These are phyloP conservation scores for Penicillium sp. DNA, from an alignment of 2,329 filamentous ascomycete genomes.

Conservation along the genomic window DNA sequence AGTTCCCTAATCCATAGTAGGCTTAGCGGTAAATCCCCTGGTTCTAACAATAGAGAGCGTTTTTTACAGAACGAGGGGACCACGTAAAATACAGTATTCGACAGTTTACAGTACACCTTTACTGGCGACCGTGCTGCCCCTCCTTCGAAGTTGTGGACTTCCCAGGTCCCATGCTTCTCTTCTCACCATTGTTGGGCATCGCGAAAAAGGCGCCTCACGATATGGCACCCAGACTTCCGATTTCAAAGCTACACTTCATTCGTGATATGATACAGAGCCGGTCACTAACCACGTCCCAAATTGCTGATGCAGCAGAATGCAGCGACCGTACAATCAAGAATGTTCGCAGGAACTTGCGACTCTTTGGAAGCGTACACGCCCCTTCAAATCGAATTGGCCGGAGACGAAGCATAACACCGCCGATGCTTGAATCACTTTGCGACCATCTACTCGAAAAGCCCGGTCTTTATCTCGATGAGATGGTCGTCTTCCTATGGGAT, in stretches of 20 bases:
- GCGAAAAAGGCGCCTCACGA: neutral
- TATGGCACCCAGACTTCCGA: slow-evolving; percentile 5
- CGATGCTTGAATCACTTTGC: neutral
- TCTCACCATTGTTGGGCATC: neutral
- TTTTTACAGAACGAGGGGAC: too few relatives aligned
- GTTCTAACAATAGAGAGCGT: too few relatives aligned
- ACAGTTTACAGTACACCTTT: too few relatives aligned
- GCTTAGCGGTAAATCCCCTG: neutral
- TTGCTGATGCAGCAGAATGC: slow-evolving; percentile 9
- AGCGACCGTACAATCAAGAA: slow-evolving; percentile 1
- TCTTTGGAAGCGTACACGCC: slow-evolving; percentile 3
- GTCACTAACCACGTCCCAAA: slow-evolving; percentile 8
- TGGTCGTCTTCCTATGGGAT: neutral
- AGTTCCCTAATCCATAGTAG: neutral
- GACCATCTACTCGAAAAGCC: neutral
- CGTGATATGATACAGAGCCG: slow-evolving; percentile 9
- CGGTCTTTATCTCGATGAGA: neutral
- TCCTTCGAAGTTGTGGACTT: too few relatives aligned
- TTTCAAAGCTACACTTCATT: slow-evolving; percentile 9
- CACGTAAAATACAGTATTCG: too few relatives aligned
- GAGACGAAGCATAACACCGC: neutral
- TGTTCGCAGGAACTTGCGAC: slow-evolving; percentile 4
- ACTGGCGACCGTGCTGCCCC: too few relatives aligned
- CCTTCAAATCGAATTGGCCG: neutral
- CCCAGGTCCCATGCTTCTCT: neutral